These are phyloP conservation scores for Lactarius sanguifluus DNA, from an alignment of 768 basidiomycete species.

Conservation along the genomic window DNA sequence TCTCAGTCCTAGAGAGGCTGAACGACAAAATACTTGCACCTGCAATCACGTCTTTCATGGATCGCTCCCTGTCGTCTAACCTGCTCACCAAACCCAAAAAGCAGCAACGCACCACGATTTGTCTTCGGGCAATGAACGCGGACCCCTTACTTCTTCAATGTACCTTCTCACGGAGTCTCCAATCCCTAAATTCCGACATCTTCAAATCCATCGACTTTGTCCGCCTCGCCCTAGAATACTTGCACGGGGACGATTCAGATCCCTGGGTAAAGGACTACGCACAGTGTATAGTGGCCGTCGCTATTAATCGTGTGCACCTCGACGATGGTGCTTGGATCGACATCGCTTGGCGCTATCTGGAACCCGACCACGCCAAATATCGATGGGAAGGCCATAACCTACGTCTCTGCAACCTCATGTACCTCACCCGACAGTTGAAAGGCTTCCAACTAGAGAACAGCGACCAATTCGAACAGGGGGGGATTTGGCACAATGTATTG, in stretches of 20 bases:
- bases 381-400: neutral
- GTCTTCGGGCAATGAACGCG: neutral
- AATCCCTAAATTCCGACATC: neutral
- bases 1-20: neutral
- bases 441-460: neutral
- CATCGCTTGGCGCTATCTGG: neutral
- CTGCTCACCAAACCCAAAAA: neutral
- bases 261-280: neutral
- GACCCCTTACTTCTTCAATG: neutral
- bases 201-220: neutral
- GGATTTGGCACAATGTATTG: too few relatives aligned
- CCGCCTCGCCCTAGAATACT: neutral
- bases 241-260: neutral
- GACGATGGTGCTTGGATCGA: neutral
- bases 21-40: neutral
- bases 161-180: neutral
- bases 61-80: neutral
- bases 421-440: neutral
- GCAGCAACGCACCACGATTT: neutral
- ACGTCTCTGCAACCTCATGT: slow-evolving; percentile 1
- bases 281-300: slow-evolving; percentile 9
- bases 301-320: neutral
- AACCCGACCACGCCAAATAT: neutral
- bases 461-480: neutral
- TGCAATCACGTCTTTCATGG: neutral